Evolutionary conservation across 2,329 filamentous ascomycete species (phyloP), one percentile per base, ranked within the genome.

Genomic region (Elsinoe fawcettii): DNA sequence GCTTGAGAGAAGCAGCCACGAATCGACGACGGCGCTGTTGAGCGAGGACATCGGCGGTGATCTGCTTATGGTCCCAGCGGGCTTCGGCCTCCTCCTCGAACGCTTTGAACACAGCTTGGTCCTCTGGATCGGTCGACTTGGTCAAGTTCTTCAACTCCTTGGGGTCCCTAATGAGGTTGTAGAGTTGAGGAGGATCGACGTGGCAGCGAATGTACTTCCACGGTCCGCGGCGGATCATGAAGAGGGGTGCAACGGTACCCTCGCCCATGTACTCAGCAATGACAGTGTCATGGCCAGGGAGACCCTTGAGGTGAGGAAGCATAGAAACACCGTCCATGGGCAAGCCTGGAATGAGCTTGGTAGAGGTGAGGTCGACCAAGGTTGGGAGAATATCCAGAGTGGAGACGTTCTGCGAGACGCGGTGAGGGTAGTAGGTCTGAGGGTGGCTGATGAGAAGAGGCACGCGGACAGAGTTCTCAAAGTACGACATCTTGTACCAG

Each of bases 401-500:
- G 9, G 90, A 95, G 11, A 96, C 91, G 62, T 91, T 95, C 71
- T 92, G 79, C 16, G 80, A 79, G 25, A 96, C 87, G 32, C 84
- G 86, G 74, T 84, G 89, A 30, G 90, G 85, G 12, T 78, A 70
- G 71, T 92, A 95, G 60, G 79, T 80, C 65, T 84, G 78, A 23
- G 91, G 91, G 66, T 91, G 84, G 71, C 90, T 86, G 69, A 96
- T 80, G 62, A 96, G 78, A 69, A 96, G 84, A 1, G 91, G 91
- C 20, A 96, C 91, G 25, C 91, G 86, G 46, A 90, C 89, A 11
- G 90, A 95, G 39, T 86, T 86, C 78, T 96, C 91, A 66, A 90
- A 96, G 80, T 93, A 96, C 68, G 84, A 90, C 91, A 96, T 96
- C 80, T 96, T 96, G 78, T 96, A 91, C 91, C 91, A 96, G 47